These are phyloP conservation scores for Candida railenensis DNA, from an alignment of 805 yeast genomes.

Conservation along the genomic window DNA sequence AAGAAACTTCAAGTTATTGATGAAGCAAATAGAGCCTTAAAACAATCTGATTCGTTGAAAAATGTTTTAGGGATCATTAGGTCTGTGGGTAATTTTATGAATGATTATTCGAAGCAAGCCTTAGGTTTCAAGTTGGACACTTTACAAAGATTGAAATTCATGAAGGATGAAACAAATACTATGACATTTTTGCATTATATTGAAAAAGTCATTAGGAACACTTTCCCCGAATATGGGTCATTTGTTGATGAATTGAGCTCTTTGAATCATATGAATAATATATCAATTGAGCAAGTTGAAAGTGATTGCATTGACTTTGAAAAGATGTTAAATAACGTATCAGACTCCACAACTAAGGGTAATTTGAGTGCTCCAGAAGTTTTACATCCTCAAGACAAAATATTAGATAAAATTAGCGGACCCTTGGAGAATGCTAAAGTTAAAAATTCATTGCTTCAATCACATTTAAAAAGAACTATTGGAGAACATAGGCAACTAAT, in stretches of 20 bases:
- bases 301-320: conserved; percentile 67
- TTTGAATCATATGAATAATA: conserved; percentile 59
- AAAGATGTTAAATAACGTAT: conserved; percentile 64
- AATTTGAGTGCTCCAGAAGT: conserved; percentile 74
- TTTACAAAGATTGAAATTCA: conserved; percentile 83
- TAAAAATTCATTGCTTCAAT: conserved; percentile 62
- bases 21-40: conserved; percentile 65
- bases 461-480: conserved; percentile 61
- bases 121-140: conserved; percentile 88
- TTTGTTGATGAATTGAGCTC: conserved; percentile 74
- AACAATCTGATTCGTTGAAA: conserved; percentile 64
- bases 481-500: conserved; percentile 68
- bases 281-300: conserved; percentile 79
- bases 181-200: conserved; percentile 91
- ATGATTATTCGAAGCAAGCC: conserved; percentile 88
- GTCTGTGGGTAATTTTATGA: conserved; percentile 95
- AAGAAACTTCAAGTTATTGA: conserved; percentile 69
- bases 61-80: conserved; percentile 79
- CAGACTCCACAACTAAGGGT: conserved; percentile 74
- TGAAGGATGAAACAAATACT: conserved; percentile 85
- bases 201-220: conserved; percentile 80
- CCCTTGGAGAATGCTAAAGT: conserved; percentile 74
- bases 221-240: conserved; percentile 73
- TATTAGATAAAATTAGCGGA: conserved; percentile 58
- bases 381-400: conserved; percentile 83